Base-by-base conservation (phyloP, 257 asterid genomes). In the Fraxinus excelsior region DNA sequence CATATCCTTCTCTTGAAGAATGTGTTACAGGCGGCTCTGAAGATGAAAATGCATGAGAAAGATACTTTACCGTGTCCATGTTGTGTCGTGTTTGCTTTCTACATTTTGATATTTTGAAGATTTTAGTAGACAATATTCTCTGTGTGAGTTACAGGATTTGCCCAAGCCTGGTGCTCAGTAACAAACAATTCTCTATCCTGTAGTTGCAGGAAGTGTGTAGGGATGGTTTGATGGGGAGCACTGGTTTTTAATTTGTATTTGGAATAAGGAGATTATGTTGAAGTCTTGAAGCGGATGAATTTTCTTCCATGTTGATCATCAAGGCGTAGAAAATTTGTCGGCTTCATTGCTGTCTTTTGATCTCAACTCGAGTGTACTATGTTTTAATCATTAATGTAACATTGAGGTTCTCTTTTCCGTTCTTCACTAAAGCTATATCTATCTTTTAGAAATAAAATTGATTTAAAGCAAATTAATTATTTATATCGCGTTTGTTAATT, bases 151-250 rank as follows among this genome's bases (percentile, higher is more conserved):
- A 28, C 29, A 23, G 23, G 25, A 23, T 18, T 38, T 56, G 76
- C 89, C 86, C 85, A 77, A 23, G 80, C 83, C n/a, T 31, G 84
- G 84, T 87, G 97, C 93, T 88, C 89, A 70, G 87, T 81, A 74
- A 82, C 97, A 89, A 92, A 89, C 79, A 83, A 32, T 62, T 82
- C 87, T 83, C 88, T 70, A 10, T 60, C 35, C 69, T 42, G 72
- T 46, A 32, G 58, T 66, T 28, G 31, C 71, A 29, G 40, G 68
- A 72, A 46, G 51, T n/a, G 64, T 8, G 62, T n/a, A 76, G 82
- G 74, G 87, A 81, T 78, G 77, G 84, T 85, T 83, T 85, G 85
- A 71, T 80, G 72, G 26, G 73, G 81, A 83, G 87, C 87, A 85
- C 64, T 67, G 67, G 38, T 76, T 71, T 72, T 79, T 75, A 38